phyloP scores from a whole-genome alignment of 495 filamentous ascomycete species.

The Bryoglossum gracile region DNA sequence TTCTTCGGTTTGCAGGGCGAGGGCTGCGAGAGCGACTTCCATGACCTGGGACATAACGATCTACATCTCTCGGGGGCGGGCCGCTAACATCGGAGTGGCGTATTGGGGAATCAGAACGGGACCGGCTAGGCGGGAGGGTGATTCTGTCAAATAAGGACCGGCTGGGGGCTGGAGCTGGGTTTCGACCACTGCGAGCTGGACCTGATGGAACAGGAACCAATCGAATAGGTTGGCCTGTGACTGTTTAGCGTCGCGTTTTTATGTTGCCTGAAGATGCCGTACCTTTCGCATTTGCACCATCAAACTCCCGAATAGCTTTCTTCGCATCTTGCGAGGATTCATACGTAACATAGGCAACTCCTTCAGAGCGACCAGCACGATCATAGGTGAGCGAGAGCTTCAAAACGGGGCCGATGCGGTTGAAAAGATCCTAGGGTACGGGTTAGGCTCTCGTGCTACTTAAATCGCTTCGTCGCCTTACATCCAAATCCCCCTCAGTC shows the following conservation, averaged over 20 bases:
- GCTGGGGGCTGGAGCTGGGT: conserved; percentile 49
- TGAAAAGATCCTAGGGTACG: conserved; percentile 63
- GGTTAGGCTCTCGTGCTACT: background rate
- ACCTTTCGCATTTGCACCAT: conserved; percentile 88
- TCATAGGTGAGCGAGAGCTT: conserved; percentile 75
- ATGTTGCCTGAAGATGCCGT: conserved; percentile 2
- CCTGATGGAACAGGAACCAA: conserved; percentile 56
- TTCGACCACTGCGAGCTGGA: conserved; percentile 45
- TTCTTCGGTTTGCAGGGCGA: conserved; percentile 36
- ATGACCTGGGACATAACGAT: conserved; percentile 73
- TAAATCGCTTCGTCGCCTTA: conserved; percentile 32
- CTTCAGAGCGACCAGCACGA: conserved; percentile 83
- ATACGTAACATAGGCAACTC: conserved; percentile 81
- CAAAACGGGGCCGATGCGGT: conserved; percentile 63
- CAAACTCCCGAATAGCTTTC: conserved; percentile 69
- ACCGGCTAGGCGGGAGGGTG: conserved; percentile 42
- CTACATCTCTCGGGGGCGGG: conserved; percentile 63
- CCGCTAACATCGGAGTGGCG: conserved; percentile 61
- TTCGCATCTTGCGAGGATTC: conserved; percentile 58
- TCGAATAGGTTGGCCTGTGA: conserved; percentile 70
- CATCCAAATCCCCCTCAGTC: conserved; percentile 77
- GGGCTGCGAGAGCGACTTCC: conserved; percentile 43
- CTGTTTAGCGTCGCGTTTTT: background rate
- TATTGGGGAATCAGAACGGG: conserved; percentile 43
- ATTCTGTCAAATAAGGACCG: conserved; percentile 73